Base-by-base conservation (phyloP, 2,329 filamentous ascomycete species). In the Aphanoascus verrucosus region DNA sequence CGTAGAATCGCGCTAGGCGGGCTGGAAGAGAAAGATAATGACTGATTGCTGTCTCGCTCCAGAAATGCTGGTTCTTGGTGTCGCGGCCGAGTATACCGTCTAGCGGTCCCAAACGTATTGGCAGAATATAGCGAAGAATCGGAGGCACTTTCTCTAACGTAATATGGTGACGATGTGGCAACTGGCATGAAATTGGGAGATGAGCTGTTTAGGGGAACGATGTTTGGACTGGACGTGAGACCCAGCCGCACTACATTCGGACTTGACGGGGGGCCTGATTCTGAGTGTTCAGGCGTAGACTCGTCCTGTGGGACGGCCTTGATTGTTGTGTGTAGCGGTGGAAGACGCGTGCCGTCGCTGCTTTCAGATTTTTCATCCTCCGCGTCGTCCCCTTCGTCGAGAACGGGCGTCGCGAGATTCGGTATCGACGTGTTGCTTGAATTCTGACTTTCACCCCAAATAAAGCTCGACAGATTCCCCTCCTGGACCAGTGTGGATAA, bases 41-140 rank as follows among this genome's bases (percentile, higher is more conserved):
- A 65, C 40, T 64, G 64, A 38, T 63, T 69, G 55, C 61, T 65
- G 28, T 61, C 60, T 37, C 60, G 64, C 44, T 67, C 67, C 64
- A 32, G 65, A 66, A 41, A 63, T 40, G 55, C 43, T 40, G 49
- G 34, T 56, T 60, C 55, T 65, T 66, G 63, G 64, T 65, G 70
- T 49, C 61, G 63, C 45, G 62, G 59, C n/a, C 64, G 63, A 53
- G 61, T 60, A 57, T 70, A 67, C 52, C 68, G 63, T 47, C 71
- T 69, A 3, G 69, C 70, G 5, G 70, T 72, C 48, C 69, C 69
- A 50, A 69, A 54, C 0, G 69, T 71, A 44, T 68, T 69, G 43
- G 68, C 64, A 11, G 69, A 71, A 4, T 69, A 70, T 14, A 71
- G 57, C 7, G 58, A 55, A 1, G 69, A 72, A 43, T 72, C 68